Evolutionary conservation across 2,329 filamentous ascomycete species (phyloP), one percentile per base, ranked within the genome.

Genomic region (Pseudovirgaria hyperparasitica): DNA sequence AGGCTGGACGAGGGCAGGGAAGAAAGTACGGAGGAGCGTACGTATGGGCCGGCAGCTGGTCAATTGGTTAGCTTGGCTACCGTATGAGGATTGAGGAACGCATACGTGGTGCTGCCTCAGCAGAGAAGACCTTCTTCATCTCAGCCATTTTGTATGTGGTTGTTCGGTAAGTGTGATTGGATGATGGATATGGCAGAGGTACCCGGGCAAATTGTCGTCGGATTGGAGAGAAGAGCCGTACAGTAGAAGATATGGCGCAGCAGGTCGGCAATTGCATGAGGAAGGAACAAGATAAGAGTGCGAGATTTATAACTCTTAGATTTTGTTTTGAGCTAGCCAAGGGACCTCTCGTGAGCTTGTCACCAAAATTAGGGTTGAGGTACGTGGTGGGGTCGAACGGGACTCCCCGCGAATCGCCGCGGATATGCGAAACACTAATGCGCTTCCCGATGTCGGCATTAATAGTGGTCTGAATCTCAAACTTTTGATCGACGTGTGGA

Each of bases 31-130:
- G 23, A 20, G 19, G 24, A 12, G 55, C 56, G 30, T 55, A 60
- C 56, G 34, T 60, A 60, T 30, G 55, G 53, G 19, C 52, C 55
- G 26, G 52, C 54, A 45, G 55, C 55, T 60, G 31, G 24, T 16
- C 7, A 20, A 13, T 16, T 19, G 32, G 5, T 23, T 15, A 15
- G 17, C 18, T 5, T 16, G 9, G 19, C n/a, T 16, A 23, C 16
- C 30, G 14, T 12, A 13, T 11, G 17, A 20, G 12, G 19, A 16
- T n/a, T 13, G 8, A 29, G 27, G 25, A 19, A n/a, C 18, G 48
- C 54, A 40, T 47, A 61, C 57, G 54, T 30, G 57, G 54, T 33
- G 50, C 55, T 8, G 57, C 58, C 35, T 58, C 50, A 19, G 46
- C 43, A 6, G 55, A 57, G 34, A 50, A 43, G 26, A 60, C 45